phyloP scores from a whole-genome alignment of 2,329 filamentous ascomycete genomes.

The Alternaria gansuensis region DNA sequence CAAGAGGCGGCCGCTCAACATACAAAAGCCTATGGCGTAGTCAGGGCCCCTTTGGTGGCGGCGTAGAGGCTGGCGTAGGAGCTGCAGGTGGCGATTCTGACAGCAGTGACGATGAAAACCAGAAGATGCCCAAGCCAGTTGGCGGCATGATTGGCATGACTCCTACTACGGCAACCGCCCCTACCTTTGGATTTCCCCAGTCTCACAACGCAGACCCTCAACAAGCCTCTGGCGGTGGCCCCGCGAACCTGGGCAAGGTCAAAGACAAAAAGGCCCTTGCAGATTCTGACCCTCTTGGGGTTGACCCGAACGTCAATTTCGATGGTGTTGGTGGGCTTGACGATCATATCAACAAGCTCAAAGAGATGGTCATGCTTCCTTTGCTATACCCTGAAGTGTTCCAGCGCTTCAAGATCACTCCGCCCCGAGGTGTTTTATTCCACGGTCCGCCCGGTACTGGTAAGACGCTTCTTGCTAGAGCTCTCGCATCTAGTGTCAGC shows the following conservation, averaged over 20 bases:
- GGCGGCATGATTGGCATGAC: slow-evolving; percentile 72
- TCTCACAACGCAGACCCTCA: slow-evolving; percentile 66
- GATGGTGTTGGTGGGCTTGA: slow-evolving; percentile 92
- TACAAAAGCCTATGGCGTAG: slow-evolving; percentile 88
- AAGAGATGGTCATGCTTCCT: slow-evolving; percentile 97
- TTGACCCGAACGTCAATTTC: slow-evolving; percentile 92
- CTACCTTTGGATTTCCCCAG: slow-evolving; percentile 65
- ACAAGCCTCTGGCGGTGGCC: slow-evolving; percentile 65
- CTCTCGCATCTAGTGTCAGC: slow-evolving; percentile 88
- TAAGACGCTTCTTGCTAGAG: slow-evolving; percentile 95
- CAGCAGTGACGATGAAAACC: slow-evolving; percentile 92
- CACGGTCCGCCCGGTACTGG: slow-evolving; percentile 97
- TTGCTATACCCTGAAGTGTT: slow-evolving; percentile 96
- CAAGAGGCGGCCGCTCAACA: slow-evolving; percentile 62
- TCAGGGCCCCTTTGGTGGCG: slow-evolving; percentile 91
- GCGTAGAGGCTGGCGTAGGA: slow-evolving; percentile 77
- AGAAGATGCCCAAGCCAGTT: slow-evolving; percentile 64
- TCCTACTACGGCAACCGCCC: slow-evolving; percentile 62
- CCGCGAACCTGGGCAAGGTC: slow-evolving; percentile 89
- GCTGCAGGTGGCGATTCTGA: slow-evolving; percentile 88
- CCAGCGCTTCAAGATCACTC: slow-evolving; percentile 87
- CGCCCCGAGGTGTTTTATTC: slow-evolving; percentile 92
- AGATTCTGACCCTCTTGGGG: slow-evolving; percentile 92
- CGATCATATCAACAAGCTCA: slow-evolving; percentile 93
- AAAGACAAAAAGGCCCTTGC: slow-evolving; percentile 92